A percentile compares a stretch with the other conserved stretches of the same genome.
Evolutionary conservation across 2,329 filamentous ascomycete species (phyloP).

Genomic region (Arthrinium phaeospermum): DNA sequence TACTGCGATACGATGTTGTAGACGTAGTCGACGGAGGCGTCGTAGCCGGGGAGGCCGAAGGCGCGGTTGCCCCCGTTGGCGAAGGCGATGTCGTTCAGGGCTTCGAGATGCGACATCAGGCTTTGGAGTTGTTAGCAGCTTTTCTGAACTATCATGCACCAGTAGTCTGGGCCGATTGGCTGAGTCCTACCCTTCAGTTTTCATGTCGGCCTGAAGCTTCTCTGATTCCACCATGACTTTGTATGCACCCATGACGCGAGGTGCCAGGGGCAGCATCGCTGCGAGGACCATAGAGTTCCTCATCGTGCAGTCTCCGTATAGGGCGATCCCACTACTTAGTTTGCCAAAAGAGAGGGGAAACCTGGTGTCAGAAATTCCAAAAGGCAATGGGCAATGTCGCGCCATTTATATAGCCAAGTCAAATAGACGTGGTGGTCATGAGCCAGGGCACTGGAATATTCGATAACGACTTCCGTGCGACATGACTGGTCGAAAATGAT

Average conservation of each 20-base stretch:
- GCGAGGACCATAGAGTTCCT: background rate
- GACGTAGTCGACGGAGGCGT: constrained; percentile 56
- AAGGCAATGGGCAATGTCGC: background rate
- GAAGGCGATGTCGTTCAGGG: constrained; percentile 53
- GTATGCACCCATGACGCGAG: background rate
- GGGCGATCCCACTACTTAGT: background rate
- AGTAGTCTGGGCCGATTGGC: background rate
- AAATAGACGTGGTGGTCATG: too few relatives aligned
- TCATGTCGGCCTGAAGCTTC: constrained; percentile 22
- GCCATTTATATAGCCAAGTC: background rate
- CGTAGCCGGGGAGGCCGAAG: constrained; percentile 57
- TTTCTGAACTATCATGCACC: background rate
- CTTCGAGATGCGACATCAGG: constrained; percentile 51
- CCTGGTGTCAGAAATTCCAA: background rate
- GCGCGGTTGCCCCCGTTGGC: constrained; percentile 58
- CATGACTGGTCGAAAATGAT: background rate
- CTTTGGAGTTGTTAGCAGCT: constrained; percentile 32
- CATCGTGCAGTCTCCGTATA: background rate
- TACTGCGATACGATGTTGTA: constrained; percentile 50
- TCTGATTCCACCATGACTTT: constrained; percentile 21
- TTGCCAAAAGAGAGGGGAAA: too few relatives aligned
- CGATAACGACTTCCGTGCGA: background rate
- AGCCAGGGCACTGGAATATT: background rate
- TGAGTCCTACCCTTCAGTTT: constrained; percentile 19
- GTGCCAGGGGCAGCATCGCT: constrained; percentile 5